phyloP scores from a whole-genome alignment of 441 rosid species.

The Arabidopsis lyrata region DNA sequence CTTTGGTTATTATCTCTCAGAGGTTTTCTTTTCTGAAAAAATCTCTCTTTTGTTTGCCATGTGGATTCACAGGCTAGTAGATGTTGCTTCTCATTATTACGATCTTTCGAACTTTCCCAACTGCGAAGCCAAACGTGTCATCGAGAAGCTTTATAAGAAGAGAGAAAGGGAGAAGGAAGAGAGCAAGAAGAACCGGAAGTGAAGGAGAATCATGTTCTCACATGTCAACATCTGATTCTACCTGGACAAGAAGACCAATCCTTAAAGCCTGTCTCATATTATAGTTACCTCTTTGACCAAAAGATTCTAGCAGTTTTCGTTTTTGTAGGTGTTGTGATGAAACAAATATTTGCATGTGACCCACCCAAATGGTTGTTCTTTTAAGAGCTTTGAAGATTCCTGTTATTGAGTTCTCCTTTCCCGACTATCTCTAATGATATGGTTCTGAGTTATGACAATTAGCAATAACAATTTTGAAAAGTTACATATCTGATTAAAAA shows the following conservation, averaged over 20 bases:
- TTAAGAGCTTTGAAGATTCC: conserved; percentile 2
- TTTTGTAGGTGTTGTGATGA: neutral
- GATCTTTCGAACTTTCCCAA: conserved; percentile 85
- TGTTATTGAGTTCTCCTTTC: neutral
- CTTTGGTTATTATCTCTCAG: neutral
- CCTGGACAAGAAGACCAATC: conserved; percentile 18
- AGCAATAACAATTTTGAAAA: neutral
- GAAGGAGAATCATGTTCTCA: conserved; percentile 34
- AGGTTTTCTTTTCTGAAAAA: neutral
- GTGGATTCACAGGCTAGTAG: conserved; percentile 72
- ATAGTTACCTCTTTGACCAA: neutral
- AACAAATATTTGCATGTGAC: conserved; percentile 12
- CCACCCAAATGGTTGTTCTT: neutral
- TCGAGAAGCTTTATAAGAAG: conserved; percentile 89
- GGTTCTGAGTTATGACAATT: neutral
- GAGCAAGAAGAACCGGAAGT: conserved; percentile 67
- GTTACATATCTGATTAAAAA: neutral
- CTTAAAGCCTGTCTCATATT: neutral
- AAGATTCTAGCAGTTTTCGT: neutral
- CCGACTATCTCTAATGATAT: neutral
- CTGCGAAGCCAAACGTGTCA: conserved; percentile 92
- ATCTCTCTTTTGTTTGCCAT: neutral
- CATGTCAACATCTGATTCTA: conserved; percentile 16
- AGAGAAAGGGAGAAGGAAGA: conserved; percentile 77
- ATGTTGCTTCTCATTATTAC: conserved; percentile 83